Conservation (phyloP, 1,284 basidiomycete genomes). For the Farysia itapuensis region DNA sequence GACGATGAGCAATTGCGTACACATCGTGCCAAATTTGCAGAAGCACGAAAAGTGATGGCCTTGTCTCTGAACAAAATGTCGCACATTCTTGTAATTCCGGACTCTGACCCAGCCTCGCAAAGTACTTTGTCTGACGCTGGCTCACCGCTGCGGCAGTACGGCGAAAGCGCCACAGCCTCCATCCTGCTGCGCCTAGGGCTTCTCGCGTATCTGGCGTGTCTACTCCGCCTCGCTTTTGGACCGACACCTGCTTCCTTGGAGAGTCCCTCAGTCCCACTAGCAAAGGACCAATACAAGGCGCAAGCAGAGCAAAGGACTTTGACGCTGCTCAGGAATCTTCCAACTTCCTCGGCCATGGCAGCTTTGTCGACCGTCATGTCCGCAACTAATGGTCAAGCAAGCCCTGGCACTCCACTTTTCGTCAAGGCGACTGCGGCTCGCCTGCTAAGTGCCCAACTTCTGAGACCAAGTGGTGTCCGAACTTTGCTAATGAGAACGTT, state of each 20-base stretch:
- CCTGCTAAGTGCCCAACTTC: conserved; percentile 47
- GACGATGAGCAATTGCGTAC: conserved; percentile 1
- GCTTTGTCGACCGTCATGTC: conserved; percentile 32
- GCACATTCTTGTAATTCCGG: conserved; percentile 1
- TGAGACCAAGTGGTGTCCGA: conserved; percentile 52
- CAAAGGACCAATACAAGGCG: conserved; percentile 12
- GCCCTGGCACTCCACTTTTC: conserved; percentile 15
- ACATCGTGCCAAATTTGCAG: neutral
- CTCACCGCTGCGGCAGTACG: too few relatives aligned
- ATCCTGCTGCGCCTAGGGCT: conserved; percentile 30
- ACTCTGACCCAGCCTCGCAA: neutral
- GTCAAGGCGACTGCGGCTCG: conserved; percentile 34
- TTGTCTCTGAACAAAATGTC: conserved; percentile 4
- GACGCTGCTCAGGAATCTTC: conserved; percentile 18
- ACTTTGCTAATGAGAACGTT: conserved; percentile 45
- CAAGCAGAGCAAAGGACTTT: conserved; percentile 15
- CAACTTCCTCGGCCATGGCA: conserved; percentile 31
- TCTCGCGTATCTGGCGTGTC: conserved; percentile 25
- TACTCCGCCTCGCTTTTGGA: conserved; percentile 28
- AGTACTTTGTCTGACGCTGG: conserved; percentile 14
- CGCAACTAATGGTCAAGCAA: conserved; percentile 9
- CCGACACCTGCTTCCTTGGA: neutral
- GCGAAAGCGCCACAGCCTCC: too few relatives aligned
- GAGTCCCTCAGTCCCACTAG: neutral
- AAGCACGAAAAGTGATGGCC: conserved; percentile 1